Conservation (phyloP, 1,284 basidiomycete genomes). For the Anthracocystis panici-leucophaei region DNA sequence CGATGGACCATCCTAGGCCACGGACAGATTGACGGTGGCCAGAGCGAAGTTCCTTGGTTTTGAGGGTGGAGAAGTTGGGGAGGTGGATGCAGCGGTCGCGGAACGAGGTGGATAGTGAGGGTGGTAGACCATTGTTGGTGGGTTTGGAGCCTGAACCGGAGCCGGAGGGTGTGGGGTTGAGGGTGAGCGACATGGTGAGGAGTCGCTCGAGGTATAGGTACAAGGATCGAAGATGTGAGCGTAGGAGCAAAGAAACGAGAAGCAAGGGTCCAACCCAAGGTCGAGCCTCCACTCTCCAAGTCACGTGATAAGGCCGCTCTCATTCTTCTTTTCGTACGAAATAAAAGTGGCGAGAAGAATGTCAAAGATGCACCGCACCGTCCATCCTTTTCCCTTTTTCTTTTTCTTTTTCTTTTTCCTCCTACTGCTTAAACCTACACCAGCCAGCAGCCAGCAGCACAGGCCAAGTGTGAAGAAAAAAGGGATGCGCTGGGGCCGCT, state of each 20-base stretch:
- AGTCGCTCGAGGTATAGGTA: neutral
- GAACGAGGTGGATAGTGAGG: conserved; percentile 9
- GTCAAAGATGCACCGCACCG: conserved; percentile 28
- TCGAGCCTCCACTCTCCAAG: conserved; percentile 23
- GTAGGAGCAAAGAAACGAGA: neutral
- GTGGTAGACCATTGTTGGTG: neutral
- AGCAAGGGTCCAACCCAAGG: conserved; percentile 9
- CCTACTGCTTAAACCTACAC: conserved; percentile 6
- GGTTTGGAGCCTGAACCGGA: neutral
- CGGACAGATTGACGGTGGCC: conserved; percentile 52
- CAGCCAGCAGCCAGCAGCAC: neutral
- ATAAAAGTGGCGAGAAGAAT: conserved; percentile 14
- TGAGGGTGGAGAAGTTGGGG: conserved; percentile 24
- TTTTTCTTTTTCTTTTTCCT: conserved; percentile 6
- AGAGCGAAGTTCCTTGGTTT: conserved; percentile 46
- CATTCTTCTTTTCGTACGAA: conserved; percentile 19
- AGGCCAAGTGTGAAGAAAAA: conserved; percentile 1
- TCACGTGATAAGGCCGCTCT: conserved; percentile 2
- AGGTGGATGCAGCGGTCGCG: conserved; percentile 18
- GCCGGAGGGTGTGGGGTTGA: conserved; percentile 12
- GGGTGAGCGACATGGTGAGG: conserved; percentile 24
- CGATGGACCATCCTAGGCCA: conserved; percentile 59
- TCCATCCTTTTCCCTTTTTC: conserved; percentile 4
- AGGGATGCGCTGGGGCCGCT: conserved; percentile 15
- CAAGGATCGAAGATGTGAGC: neutral